These are phyloP conservation scores for Aspergillus sp. DNA, from an alignment of 2,329 filamentous ascomycete genomes.

Conservation along the genomic window DNA sequence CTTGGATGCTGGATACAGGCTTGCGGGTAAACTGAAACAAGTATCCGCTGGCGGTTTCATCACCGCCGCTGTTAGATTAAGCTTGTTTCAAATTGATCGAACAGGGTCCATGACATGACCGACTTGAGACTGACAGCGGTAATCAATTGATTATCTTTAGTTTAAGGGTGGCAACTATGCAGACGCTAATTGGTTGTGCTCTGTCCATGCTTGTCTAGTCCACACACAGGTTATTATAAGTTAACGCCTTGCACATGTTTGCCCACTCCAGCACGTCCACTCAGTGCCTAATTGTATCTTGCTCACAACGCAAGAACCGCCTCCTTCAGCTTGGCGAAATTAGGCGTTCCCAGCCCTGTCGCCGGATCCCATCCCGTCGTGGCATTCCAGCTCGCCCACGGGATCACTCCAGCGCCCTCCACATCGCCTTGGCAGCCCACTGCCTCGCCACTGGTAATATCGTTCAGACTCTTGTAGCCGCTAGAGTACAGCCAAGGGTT, in stretches of 20 bases:
- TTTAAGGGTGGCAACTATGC: no score
- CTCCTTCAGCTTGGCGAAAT: slow-evolving; percentile 6
- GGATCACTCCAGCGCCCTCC: slow-evolving; percentile 27
- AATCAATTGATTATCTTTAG: no score
- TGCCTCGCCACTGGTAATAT: slow-evolving; percentile 42
- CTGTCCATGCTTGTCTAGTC: no score
- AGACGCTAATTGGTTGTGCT: no score
- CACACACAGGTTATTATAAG: no score
- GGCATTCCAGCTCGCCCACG: slow-evolving; percentile 34
- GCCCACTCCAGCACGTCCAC: no score
- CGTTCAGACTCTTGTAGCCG: slow-evolving; percentile 53
- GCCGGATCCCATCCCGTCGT: slow-evolving; percentile 45
- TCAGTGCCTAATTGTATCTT: no score
- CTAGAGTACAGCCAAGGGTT: slow-evolving; percentile 59
- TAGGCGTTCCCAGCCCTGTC: slow-evolving; percentile 42
- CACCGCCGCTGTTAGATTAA: neutral
- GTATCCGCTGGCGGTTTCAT: neutral
- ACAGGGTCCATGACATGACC: neutral
- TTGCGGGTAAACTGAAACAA: slow-evolving; percentile 9
- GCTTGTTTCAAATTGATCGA: slow-evolving; percentile 7
- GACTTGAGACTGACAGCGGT: no score
- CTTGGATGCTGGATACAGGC: neutral
- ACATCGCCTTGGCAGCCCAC: slow-evolving; percentile 37
- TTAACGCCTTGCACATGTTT: no score
- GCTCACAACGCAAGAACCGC: neutral